These are phyloP conservation scores for Sclerotinia subarctica DNA, from an alignment of 2,329 filamentous ascomycete genomes.

Conservation along the genomic window DNA sequence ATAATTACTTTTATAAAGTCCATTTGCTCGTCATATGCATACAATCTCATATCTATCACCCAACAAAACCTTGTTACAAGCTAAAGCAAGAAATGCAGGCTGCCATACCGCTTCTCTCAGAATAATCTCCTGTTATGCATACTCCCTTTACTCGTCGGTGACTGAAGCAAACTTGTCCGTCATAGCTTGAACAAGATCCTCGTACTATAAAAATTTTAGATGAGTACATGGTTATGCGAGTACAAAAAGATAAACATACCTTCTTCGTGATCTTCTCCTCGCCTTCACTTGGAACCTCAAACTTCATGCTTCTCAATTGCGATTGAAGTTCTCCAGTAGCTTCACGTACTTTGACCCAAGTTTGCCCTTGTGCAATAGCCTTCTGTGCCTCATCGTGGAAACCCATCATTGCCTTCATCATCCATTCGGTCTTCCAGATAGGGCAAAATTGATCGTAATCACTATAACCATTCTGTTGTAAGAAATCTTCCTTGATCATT, in stretches of 20 bases:
- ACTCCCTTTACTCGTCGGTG: conserved; percentile 72
- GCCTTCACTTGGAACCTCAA: conserved; percentile 85
- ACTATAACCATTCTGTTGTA: conserved; percentile 98
- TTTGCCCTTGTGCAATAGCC: conserved; percentile 84
- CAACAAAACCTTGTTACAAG: conserved; percentile 27
- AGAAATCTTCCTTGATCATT: conserved; percentile 95
- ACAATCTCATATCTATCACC: conserved; percentile 31
- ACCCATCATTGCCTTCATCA: conserved; percentile 99
- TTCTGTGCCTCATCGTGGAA: conserved; percentile 98
- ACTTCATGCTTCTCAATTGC: conserved; percentile 89
- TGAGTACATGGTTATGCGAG: not conserved
- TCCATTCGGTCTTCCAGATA: conserved; percentile 99
- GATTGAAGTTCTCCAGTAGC: conserved; percentile 82
- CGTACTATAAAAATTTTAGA: conserved; percentile 60
- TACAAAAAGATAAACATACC: conserved; percentile 48
- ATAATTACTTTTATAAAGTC: not conserved
- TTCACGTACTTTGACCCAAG: conserved; percentile 90
- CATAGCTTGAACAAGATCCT: conserved; percentile 86
- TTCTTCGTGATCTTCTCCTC: conserved; percentile 80
- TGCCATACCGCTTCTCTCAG: conserved; percentile 17
- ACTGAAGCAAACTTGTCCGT: conserved; percentile 96
- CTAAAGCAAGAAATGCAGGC: conserved; percentile 29
- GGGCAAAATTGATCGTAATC: conserved; percentile 99
- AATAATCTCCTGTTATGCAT: conserved; percentile 4
- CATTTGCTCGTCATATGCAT: conserved; percentile 30